Base-by-base conservation (phyloP, 257 asterid genomes). In the Scutellaria minor region DNA sequence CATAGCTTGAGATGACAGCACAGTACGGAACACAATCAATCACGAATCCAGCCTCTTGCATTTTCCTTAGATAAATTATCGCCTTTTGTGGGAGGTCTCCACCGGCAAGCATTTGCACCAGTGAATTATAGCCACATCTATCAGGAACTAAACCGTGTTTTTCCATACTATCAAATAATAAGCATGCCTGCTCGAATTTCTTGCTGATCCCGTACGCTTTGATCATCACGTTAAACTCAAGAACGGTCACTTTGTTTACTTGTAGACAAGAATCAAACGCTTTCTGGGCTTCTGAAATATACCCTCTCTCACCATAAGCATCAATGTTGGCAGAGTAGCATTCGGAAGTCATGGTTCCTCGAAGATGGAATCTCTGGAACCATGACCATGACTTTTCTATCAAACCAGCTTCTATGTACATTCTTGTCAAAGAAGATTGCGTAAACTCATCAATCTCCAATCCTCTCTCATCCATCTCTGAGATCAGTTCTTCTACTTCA, bases 281-380 rank as follows among this genome's bases (percentile, higher is more conserved):
- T 78, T 83, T 80, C 75, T 83, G 87, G 35, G 98, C 90, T 80
- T 84, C 91, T 56, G 15, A 70, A 73, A 90, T 64, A 84, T 82
- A 84, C 51, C 96, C 96, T 40, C 84, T 83, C 79, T 92, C 95
- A 11, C 99, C 99, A 59, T 78, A 94, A 59, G 98, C 98, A 79
- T 95, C 98, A 35, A 95, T 90, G 77, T 76, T 92, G 18, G 99
- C 98, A 13, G 97, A 87, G 81, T 87, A 95, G 81, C 99, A 90
- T 71, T 87, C 93, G 3, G 96, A 85, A 66, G 89, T 85, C 97
- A 95, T 92, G 48, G 77, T 80, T 57, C 96, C 97, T n/a, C 77
- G 60, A 59, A 77, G 81, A 78, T 92, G 97, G 78, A 95, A 95
- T 74, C 95, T 88, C 70, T 60, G 65, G 68, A 92, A 95, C 98